A percentile compares a stretch with the other conserved stretches of the same genome.
phyloP scores from a whole-genome alignment of 2,329 filamentous ascomycete species.

The Sporothrix curviconia region DNA sequence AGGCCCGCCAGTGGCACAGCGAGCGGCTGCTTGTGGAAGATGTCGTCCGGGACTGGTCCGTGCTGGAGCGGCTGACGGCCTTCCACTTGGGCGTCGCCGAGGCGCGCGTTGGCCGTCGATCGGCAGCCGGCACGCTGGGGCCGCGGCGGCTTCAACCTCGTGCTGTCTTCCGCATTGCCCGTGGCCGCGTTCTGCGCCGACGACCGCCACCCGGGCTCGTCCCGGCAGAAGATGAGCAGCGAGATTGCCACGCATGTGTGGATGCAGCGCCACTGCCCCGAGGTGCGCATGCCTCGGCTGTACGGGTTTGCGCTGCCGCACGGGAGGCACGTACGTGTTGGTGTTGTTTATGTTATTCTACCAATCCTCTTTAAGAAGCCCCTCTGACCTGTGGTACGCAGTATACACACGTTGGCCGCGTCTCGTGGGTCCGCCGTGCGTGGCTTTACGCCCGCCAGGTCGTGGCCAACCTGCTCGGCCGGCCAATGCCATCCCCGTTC shows the following conservation, averaged over 20 bases:
- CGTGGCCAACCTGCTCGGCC: background rate
- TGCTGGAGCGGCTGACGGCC: background rate
- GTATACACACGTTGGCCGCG: constrained; percentile 7
- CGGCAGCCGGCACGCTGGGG: background rate
- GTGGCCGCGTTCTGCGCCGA: constrained; percentile 23
- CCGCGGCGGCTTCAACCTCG: background rate
- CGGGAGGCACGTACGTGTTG: no score
- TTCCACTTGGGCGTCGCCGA: background rate
- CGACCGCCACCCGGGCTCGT: constrained; percentile 28
- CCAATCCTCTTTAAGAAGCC: no score
- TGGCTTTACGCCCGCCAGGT: background rate
- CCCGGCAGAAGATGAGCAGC: constrained; percentile 33
- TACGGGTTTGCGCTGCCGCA: constrained; percentile 16
- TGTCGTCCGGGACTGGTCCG: background rate
- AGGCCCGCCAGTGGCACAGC: background rate
- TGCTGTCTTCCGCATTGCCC: constrained; percentile 25
- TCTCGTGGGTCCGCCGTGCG: background rate
- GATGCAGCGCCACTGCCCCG: constrained; percentile 31
- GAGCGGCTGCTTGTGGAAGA: background rate
- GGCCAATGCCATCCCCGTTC: background rate
- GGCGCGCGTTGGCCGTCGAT: background rate
- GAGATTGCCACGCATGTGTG: constrained; percentile 35
- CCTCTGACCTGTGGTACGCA: background rate
- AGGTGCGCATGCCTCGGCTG: constrained; percentile 29
- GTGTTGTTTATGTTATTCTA: no score